Evolutionary conservation across 1,139 yeast genomes (phyloP), one percentile per base, ranked within the genome.

Genomic region (Hyphopichia wangnamkhiaoensis): DNA sequence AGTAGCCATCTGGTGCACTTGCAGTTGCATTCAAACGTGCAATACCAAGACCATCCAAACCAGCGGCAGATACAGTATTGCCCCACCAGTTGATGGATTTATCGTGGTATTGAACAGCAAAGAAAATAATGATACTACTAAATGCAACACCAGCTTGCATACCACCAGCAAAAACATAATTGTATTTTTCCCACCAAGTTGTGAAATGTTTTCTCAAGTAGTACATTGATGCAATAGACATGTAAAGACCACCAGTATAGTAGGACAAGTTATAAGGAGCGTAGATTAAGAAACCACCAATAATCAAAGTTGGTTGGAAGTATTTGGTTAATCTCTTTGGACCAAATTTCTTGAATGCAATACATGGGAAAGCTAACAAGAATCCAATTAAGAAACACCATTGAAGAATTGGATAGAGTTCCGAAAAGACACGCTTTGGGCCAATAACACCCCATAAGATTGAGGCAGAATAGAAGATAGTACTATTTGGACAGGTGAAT

Each of bases 401-500:
- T 50, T 66, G 63, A 54, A 77, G 57, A 25, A 65, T 53, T 26
- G 82, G 82, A 47, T 77, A 76, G 26, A 74, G 50, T 1, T 68
- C 70, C 41, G 58, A 57, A 50, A 82, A 80, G 18, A 80, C 74
- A 37, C 76, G 68, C 52, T 74, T 67, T 18, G 90, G 90, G 19
- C 88, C 89, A 50, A 84, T 79, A 35, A 77, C 78, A 45, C 88
- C 87, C 75, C 79, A 78, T 19, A 75, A 61, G 18, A 78, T 72
- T 12, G 79, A 69, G 15, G 80, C 67, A 28, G 76, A 61, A 58
- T 69, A 81, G 56, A 66, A 79, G 1, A 78, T 74, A 31, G 60
- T 64, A 14, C 72, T 63, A 34, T 54, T 61, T 24, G 79, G 81
- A 53, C 85, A 80, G 5, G 78, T 63, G 53, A 77, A 79, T 32